Evolutionary conservation across 108 stramenopile genomes (phyloP).

Genomic region (Nitzschia putrida): DNA sequence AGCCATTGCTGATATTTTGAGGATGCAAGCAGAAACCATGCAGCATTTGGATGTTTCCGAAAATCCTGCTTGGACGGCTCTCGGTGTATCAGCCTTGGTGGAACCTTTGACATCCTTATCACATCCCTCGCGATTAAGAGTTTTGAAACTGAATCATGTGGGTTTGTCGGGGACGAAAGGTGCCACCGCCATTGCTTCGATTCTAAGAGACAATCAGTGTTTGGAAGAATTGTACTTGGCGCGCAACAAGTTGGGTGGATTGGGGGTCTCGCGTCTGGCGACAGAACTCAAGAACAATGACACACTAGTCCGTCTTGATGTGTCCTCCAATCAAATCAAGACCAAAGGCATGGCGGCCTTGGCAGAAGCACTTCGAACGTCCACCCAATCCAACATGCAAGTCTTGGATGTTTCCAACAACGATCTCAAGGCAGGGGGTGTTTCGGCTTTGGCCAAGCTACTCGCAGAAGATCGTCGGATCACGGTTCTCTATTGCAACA

Average conservation of each 20-base stretch:
- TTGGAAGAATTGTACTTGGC: conserved; percentile 44
- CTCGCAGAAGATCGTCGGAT: conserved; percentile 29
- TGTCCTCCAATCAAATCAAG: conserved; percentile 48
- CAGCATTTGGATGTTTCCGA: conserved; percentile 29
- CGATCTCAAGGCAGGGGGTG: conserved; percentile 31
- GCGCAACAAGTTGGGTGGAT: conserved; percentile 47
- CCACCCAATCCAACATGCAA: conserved; percentile 13
- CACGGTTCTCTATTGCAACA: conserved; percentile 22
- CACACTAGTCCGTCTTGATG: conserved; percentile 42
- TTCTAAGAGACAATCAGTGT: conserved; percentile 31
- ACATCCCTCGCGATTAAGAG: conserved; percentile 8
- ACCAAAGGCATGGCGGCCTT: conserved; percentile 20
- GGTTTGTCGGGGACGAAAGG: conserved; percentile 26
- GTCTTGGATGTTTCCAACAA: conserved; percentile 36
- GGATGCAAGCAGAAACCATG: conserved; percentile 20
- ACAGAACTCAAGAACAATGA: conserved; percentile 26
- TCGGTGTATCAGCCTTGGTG: conserved; percentile 21
- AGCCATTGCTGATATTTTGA: conserved; percentile 27
- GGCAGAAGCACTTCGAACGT: conserved; percentile 18
- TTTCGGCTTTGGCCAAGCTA: conserved; percentile 26
- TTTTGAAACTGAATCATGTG: conserved; percentile 32
- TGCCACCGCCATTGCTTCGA: conserved; percentile 25
- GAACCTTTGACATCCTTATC: conserved; percentile 14
- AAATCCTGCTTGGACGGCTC: conserved; percentile 28
- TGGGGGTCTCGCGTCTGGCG: conserved; percentile 43